Conservation (phyloP, 371 early-diverging fungal genomes). For the Dinochytrium kinnereticum region DNA sequence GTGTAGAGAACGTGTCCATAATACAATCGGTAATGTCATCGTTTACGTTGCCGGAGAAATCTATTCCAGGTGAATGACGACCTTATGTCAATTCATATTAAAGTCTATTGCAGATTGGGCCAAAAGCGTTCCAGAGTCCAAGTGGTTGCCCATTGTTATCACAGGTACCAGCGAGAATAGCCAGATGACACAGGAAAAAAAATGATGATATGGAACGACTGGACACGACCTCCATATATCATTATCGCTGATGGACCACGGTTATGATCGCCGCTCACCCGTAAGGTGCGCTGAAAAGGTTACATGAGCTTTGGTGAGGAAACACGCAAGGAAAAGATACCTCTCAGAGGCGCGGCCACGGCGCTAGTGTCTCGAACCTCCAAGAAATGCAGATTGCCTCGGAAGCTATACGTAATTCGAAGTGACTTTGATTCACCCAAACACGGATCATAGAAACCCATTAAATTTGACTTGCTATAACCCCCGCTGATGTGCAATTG, state of each 20-base stretch:
- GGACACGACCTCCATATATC: no score
- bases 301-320: no score
- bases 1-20: not conserved
- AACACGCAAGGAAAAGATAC: slow-evolving; percentile 39
- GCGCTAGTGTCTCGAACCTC: slow-evolving; percentile 78
- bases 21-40: not conserved
- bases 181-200: no score
- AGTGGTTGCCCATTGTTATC: slow-evolving; percentile 32
- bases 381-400: slow-evolving; percentile 79
- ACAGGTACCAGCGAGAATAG: not conserved
- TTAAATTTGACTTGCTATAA: slow-evolving; percentile 85
- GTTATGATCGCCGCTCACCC: not conserved
- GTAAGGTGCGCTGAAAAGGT: not conserved
- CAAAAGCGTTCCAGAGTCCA: slow-evolving; percentile 20
- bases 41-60: not conserved
- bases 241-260: no score
- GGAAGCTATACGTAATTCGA: slow-evolving; percentile 83
- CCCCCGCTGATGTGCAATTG: slow-evolving; percentile 87
- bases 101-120: slow-evolving; percentile 31
- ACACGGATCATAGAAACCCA: slow-evolving; percentile 97
- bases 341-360: slow-evolving; percentile 83
- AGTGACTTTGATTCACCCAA: slow-evolving; percentile 85
- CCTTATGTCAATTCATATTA: no score
- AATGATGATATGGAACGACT: no score
- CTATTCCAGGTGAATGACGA: not conserved